These are phyloP conservation scores for Cochlearia excelsa DNA, from an alignment of 345 rosid genomes.

Conservation along the genomic window DNA sequence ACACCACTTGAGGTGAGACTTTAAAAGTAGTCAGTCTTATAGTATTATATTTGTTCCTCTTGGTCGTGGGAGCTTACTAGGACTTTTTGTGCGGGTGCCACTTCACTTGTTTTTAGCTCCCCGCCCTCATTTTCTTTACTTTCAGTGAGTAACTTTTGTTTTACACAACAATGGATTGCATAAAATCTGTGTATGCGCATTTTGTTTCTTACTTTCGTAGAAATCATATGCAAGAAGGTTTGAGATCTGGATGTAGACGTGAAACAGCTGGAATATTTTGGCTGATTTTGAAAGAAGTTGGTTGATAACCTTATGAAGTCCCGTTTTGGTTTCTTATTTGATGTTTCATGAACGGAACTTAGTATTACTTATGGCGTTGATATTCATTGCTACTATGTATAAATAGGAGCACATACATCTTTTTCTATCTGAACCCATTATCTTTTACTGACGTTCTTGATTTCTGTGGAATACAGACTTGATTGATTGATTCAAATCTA, in stretches of 20 bases:
- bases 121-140: no score
- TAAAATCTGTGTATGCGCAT: background rate
- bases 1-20: slow-evolving; percentile 85
- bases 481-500: slow-evolving; percentile 4
- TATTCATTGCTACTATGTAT: slow-evolving; percentile 7
- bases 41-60: background rate
- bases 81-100: slow-evolving; percentile 17
- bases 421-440: background rate
- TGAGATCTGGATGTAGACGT: background rate
- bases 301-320: slow-evolving; percentile 6
- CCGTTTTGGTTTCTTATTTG: slow-evolving; percentile 5
- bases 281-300: slow-evolving; percentile 6
- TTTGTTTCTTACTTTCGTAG: background rate
- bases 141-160: no score
- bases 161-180: no score
- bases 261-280: slow-evolving; percentile 6
- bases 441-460: slow-evolving; percentile 7
- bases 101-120: background rate
- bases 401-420: slow-evolving; percentile 14
- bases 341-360: slow-evolving; percentile 10
- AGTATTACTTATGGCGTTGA: background rate
- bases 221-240: slow-evolving; percentile 9
- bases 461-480: slow-evolving; percentile 13
- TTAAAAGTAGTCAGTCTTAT: slow-evolving; percentile 14
- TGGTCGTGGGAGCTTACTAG: slow-evolving; percentile 4